These are phyloP conservation scores for Umbelopsis vinacea DNA, from an alignment of 192 early-diverging fungal genomes.

Conservation along the genomic window DNA sequence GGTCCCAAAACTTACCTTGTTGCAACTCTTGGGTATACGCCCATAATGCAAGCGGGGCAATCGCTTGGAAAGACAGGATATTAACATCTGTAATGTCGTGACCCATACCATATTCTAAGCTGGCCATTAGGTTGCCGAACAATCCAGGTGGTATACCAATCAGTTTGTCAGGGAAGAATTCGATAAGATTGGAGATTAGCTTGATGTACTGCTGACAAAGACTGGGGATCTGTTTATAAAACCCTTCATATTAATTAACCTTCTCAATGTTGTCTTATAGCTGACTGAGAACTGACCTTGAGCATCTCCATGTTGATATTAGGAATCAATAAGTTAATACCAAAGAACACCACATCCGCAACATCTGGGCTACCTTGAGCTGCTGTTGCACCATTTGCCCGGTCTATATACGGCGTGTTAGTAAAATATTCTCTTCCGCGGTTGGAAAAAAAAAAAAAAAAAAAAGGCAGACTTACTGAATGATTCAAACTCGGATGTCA, in stretches of 20 bases:
- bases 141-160: conserved; percentile 50
- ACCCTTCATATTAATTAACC: neutral
- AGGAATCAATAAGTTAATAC: conserved; percentile 69
- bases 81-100: conserved; percentile 64
- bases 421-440: neutral
- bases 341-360: conserved; percentile 72
- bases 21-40: conserved; percentile 49
- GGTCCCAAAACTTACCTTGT: conserved; percentile 28
- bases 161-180: conserved; percentile 67
- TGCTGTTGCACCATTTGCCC: neutral
- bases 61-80: conserved; percentile 64
- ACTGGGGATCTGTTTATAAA: conserved; percentile 53
- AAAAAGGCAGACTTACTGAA: conserved; percentile 36
- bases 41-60: conserved; percentile 62
- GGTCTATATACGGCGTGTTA: neutral
- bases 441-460: neutral
- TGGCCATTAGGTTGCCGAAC: conserved; percentile 60
- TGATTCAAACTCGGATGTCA: conserved; percentile 62
- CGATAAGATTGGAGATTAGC: conserved; percentile 65
- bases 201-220: conserved; percentile 69
- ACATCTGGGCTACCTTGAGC: conserved; percentile 40
- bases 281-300: conserved; percentile 44
- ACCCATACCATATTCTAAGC: conserved; percentile 65
- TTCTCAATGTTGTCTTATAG: neutral
- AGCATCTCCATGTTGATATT: conserved; percentile 76